Base-by-base conservation (phyloP, 495 filamentous ascomycete species). In the Mytilinidion resinicola region DNA sequence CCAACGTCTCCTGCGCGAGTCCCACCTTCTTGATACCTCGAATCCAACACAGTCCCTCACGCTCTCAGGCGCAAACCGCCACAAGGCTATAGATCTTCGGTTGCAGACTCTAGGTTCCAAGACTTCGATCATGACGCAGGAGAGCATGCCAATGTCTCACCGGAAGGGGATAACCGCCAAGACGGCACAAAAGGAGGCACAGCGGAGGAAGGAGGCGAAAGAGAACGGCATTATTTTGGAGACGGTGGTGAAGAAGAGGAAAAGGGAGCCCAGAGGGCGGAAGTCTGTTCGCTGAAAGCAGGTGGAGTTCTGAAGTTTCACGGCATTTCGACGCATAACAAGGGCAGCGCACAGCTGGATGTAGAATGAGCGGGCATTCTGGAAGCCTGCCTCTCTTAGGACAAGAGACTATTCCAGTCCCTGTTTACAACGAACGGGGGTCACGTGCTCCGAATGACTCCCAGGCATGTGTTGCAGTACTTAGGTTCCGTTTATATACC, bases 221-320 rank as follows among this genome's bases (percentile, higher is more conserved):
- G 91, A 96, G 73, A 95, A 91, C 61, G 93, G 93, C 7, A 86
- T 97, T 57, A 82, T 97, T 55, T 76, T 98, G 2, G 93, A 97
- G 75, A 84, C 67, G 60, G 73, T 70, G 4, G 74, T 68, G 48
- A 83, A 70, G 56, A 71, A 70, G 42, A 74, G 70, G 35, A 72
- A 48, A 47, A 69, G 51, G 42, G 67, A 69, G 44, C 25, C 25
- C 6, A 2, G 25, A 2, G 25, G 25, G 6, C 25, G 25, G 25
- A 30, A 30, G 25, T 30, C 25, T 30, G 25, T 30, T 30, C 25
- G 25, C 25, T 30, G 25, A 30, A 30, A 6, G 25, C 2, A 6
- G 25, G 25, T 3, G 25, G 25, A 30, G 6, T 30, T 30, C 25
- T 3, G 2, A 2, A 30, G 25, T 3, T 30, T 30, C 25, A 30